Conservation (phyloP, 2,329 filamentous ascomycete genomes). For the Ceratocystis lukuohia region DNA sequence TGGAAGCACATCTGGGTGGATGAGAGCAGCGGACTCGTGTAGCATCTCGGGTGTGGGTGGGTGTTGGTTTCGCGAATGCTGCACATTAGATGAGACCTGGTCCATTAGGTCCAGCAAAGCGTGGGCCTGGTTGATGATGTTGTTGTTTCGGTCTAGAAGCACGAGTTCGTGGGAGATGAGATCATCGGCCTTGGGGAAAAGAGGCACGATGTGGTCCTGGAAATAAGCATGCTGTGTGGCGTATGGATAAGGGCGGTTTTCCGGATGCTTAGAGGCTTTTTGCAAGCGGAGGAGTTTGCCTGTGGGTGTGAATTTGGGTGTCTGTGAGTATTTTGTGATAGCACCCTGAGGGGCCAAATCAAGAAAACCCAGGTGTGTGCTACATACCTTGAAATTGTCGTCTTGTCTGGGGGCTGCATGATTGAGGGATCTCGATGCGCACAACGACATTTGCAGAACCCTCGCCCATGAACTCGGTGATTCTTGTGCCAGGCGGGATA, state of each 20-base stretch:
- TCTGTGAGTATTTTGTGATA: background rate
- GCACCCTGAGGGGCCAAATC: background rate
- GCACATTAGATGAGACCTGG: constrained; percentile 20
- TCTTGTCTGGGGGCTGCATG: constrained; percentile 23
- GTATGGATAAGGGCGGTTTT: constrained; percentile 19
- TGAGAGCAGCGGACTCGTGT: constrained; percentile 7
- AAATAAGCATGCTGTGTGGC: constrained; percentile 20
- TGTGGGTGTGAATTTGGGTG: constrained; percentile 18
- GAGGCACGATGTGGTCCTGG: constrained; percentile 16
- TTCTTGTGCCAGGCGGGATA: constrained; percentile 18
- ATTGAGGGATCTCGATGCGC: constrained; percentile 35
- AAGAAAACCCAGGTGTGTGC: background rate
- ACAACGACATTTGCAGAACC: constrained; percentile 70
- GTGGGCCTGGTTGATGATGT: constrained; percentile 39
- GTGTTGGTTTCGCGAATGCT: constrained; percentile 19
- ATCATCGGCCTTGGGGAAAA: constrained; percentile 19
- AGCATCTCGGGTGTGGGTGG: constrained; percentile 15
- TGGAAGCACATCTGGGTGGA: constrained; percentile 15
- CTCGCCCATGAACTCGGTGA: constrained; percentile 40
- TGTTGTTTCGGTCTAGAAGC: constrained; percentile 22
- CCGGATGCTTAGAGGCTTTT: constrained; percentile 19
- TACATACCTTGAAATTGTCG: constrained; percentile 28
- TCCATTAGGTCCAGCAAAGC: constrained; percentile 38
- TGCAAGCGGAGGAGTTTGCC: constrained; percentile 21
- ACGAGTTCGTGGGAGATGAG: constrained; percentile 45